Evolutionary conservation across 139 green algal genomes (phyloP).

Genomic region (Zygnema cylindricum): DNA sequence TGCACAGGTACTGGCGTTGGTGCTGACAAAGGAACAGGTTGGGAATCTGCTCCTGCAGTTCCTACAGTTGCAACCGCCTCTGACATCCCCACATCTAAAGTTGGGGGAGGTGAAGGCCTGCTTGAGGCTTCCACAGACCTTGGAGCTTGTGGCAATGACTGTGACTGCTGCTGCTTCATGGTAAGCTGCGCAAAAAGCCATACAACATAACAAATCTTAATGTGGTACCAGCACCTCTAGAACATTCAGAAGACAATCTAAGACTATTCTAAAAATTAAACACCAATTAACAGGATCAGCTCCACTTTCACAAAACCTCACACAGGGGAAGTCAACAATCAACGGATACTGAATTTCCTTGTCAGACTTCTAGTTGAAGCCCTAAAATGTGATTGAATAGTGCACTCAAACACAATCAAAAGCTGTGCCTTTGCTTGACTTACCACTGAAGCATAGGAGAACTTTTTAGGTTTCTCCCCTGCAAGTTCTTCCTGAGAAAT

Average conservation of each 20-base stretch:
- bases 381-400: neutral
- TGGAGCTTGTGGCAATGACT: neutral
- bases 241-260: neutral
- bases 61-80: neutral
- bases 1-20: neutral
- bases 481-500: neutral
- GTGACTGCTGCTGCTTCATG: neutral
- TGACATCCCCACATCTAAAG: neutral
- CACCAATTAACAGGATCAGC: neutral
- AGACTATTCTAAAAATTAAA: neutral
- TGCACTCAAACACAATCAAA: neutral
- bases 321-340: neutral
- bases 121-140: neutral
- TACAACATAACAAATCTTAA: neutral
- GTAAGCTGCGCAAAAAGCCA: conserved; percentile 11
- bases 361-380: neutral
- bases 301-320: neutral
- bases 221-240: neutral
- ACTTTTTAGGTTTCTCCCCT: neutral
- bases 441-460: conserved; percentile 39
- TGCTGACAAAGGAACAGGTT: neutral
- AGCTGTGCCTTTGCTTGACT: neutral
- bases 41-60: neutral
- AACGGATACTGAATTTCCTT: neutral
- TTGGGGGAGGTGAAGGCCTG: neutral